Base-by-base conservation (phyloP, 2,329 filamentous ascomycete genomes). In the Colletotrichum somersetense region DNA sequence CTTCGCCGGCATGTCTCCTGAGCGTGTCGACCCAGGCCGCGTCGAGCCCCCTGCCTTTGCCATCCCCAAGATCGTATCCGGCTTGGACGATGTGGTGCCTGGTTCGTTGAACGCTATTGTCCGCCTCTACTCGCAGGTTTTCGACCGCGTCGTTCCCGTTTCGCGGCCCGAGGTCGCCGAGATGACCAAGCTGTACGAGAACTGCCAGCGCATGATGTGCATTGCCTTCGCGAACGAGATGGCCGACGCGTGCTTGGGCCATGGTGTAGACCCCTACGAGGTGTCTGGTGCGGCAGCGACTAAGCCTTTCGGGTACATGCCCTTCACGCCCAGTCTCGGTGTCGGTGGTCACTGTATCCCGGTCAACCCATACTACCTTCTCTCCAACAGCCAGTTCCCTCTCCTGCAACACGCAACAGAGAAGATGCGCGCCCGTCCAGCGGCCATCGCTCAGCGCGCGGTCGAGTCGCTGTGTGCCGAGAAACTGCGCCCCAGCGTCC, bases 111-210 rank as follows among this genome's bases (percentile, higher is more conserved):
- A 81, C 11, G 78, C 81, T 44, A 87, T 89, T 65, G 71, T 77
- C 8, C 75, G 77, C 8, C 77, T 89, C 5, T 89, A 89, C 76
- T 79, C 79, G 2, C 75, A 77, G n/a, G 85, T 83, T 1, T 89
- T 88, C 73, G 80, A 87, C 62, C 76, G 78, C 0, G 79, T 89
- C 7, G 80, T 88, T 8, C 81, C 84, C 0, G 86, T 89, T 40
- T 86, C 85, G 14, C 79, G 78, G 40, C 86, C 87, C 1, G 87
- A 89, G 75, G 86, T 88, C 1, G 87, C 87, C 1, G 87, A 89
- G 77, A 88, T 89, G 85, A 86, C 84, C 73, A 89, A 89, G 78
- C 79, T 89, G 16, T 89, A 88, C 75, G 87, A 89, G 72, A 89
- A 89, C 76, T 89, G 87, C 75, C 86, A 89, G 76, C 82, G 87